Evolutionary conservation across 345 rosid genomes (phyloP).

Genomic region (Psidium friedrichsthalianum): DNA sequence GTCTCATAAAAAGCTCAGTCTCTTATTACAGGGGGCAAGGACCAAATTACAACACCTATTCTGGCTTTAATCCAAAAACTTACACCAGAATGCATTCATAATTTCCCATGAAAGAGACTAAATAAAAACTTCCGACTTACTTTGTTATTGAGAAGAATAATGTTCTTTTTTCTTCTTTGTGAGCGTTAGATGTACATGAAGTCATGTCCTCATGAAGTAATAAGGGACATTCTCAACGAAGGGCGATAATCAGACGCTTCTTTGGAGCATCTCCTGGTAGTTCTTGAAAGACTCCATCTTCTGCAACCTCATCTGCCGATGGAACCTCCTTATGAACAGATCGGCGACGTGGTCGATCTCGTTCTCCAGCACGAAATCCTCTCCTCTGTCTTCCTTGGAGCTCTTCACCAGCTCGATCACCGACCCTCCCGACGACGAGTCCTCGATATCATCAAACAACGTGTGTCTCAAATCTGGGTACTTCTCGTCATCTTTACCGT

Average conservation of each 20-base stretch:
- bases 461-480: conserved; percentile 50
- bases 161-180: not conserved
- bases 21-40: not conserved
- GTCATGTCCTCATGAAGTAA: not conserved
- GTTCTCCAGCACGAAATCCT: conserved; percentile 67
- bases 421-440: conserved; percentile 31
- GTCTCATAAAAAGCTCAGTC: not conserved
- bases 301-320: conserved; percentile 66
- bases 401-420: conserved; percentile 69
- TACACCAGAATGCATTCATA: not conserved
- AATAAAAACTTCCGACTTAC: not conserved
- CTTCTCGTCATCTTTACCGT: conserved; percentile 16
- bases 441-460: conserved; percentile 7
- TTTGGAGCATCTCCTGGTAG: conserved; percentile 16
- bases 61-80: not conserved
- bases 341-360: conserved; percentile 79
- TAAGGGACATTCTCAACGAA: not conserved
- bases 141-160: not conserved
- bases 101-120: not conserved
- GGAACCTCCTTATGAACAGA: conserved; percentile 60
- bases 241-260: not conserved
- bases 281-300: conserved; percentile 49
- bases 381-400: conserved; percentile 45
- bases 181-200: not conserved
- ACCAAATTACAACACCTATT: not conserved